Conservation (phyloP, 176 grass and related monocot genomes). For the Lolium rigidum region DNA sequence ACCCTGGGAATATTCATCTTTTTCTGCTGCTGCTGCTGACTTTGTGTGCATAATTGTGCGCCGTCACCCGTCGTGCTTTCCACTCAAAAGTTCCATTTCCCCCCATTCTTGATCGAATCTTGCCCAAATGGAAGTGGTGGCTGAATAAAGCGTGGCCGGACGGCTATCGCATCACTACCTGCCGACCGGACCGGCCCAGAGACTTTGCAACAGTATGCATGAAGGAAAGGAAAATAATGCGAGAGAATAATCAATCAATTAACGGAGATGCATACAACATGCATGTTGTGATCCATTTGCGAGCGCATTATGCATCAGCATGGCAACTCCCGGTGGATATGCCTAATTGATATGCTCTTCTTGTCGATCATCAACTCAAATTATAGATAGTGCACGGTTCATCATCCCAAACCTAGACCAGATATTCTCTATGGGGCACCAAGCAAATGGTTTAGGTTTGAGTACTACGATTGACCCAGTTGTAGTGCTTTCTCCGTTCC, state of each 20-base stretch:
- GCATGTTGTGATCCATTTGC: not conserved
- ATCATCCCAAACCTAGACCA: not conserved
- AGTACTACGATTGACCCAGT: no score
- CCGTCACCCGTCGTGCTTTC: conserved; percentile 14
- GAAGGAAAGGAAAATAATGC: not conserved
- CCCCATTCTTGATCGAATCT: not conserved
- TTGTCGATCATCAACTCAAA: not conserved
- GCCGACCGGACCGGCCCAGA: conserved; percentile 5
- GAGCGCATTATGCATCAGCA: not conserved
- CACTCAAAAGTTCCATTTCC: not conserved
- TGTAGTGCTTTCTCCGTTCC: no score
- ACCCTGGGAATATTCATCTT: not conserved
- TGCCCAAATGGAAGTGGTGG: not conserved
- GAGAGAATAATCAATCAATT: no score
- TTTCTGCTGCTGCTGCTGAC: not conserved
- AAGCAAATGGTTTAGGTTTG: no score
- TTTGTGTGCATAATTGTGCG: not conserved
- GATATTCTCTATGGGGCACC: not conserved
- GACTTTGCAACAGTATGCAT: not conserved
- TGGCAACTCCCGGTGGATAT: not conserved
- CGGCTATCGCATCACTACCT: not conserved
- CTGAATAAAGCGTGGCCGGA: not conserved
- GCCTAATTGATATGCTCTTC: conserved; percentile 11
- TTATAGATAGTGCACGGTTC: not conserved
- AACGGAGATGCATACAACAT: no score